These are phyloP conservation scores for Aspergillus phoenicis DNA, from an alignment of 2,329 filamentous ascomycete genomes.

Conservation along the genomic window DNA sequence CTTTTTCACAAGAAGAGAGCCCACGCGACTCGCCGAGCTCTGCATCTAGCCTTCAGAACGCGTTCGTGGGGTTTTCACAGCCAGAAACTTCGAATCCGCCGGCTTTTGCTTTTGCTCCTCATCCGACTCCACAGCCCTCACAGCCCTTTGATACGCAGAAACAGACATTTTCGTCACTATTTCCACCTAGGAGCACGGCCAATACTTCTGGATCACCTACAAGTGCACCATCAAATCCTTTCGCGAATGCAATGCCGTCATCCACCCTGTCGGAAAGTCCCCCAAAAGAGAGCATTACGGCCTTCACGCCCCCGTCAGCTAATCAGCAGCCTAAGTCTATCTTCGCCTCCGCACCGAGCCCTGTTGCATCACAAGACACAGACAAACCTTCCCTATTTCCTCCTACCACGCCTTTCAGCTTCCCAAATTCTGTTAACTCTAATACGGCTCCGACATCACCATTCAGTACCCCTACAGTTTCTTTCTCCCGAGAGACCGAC, in stretches of 20 bases:
- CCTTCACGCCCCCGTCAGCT: neutral
- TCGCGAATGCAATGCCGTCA: slow-evolving; percentile 12
- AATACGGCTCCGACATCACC: neutral
- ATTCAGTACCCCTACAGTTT: slow-evolving; percentile 7
- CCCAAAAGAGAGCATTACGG: neutral
- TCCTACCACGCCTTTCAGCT: slow-evolving; percentile 7
- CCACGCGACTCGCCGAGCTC: slow-evolving; percentile 15
- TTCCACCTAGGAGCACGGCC: neutral
- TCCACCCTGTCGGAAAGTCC: slow-evolving; percentile 6
- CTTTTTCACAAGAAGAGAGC: slow-evolving; percentile 17
- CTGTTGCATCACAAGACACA: neutral
- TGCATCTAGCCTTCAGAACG: slow-evolving; percentile 17
- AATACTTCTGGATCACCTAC: neutral
- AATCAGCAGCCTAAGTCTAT: slow-evolving; percentile 1
- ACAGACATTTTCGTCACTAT: slow-evolving; percentile 14
- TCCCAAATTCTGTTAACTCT: slow-evolving; percentile 5
- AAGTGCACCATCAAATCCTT: slow-evolving; percentile 3
- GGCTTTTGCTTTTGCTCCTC: neutral
- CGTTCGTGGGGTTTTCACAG: slow-evolving; percentile 29
- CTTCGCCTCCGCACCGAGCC: neutral
- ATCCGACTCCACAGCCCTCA: neutral
- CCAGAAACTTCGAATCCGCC: neutral
- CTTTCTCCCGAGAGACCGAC: slow-evolving; percentile 8
- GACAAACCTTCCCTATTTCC: neutral
- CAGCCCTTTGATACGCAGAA: slow-evolving; percentile 3